Evolutionary conservation across 2,329 filamentous ascomycete species (phyloP).

Genomic region (Bipolaris zeicola): DNA sequence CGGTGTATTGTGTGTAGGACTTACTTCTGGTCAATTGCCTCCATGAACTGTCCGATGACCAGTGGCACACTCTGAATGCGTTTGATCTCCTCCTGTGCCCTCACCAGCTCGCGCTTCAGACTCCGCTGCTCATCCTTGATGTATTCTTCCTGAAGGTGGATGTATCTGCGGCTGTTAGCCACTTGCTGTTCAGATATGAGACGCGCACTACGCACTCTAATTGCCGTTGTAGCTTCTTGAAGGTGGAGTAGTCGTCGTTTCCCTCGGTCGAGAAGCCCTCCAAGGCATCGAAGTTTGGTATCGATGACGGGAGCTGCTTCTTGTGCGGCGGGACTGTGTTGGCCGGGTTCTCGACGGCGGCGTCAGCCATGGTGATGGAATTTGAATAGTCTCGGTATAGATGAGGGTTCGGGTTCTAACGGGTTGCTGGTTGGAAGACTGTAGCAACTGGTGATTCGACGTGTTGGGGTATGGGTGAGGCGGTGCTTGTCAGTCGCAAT

Average conservation of each 20-base stretch:
- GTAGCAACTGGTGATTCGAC: constrained; percentile 1
- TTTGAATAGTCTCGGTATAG: constrained; percentile 3
- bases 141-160: constrained; percentile 98
- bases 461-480: constrained; percentile 7
- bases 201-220: constrained; percentile 70
- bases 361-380: constrained; percentile 73
- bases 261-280: constrained; percentile 82
- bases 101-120: constrained; percentile 93
- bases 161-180: constrained; percentile 66
- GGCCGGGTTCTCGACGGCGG: constrained; percentile 80
- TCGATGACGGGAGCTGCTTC: constrained; percentile 77
- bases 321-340: constrained; percentile 77
- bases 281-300: constrained; percentile 87
- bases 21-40: constrained; percentile 99
- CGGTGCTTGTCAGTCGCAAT: constrained; percentile 29
- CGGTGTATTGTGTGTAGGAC: constrained; percentile 28
- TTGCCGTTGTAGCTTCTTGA: constrained; percentile 97
- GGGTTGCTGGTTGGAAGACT: constrained; percentile 5
- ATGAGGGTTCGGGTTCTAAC: constrained; percentile 2
- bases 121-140: constrained; percentile 99
- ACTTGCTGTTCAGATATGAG: constrained; percentile 6
- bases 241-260: constrained; percentile 88
- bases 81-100: constrained; percentile 99
- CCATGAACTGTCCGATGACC: constrained; percentile 99
- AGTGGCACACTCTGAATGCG: constrained; percentile 97